These are phyloP conservation scores for Vigna radiata DNA, from an alignment of 306 rosid genomes.

Conservation along the genomic window DNA sequence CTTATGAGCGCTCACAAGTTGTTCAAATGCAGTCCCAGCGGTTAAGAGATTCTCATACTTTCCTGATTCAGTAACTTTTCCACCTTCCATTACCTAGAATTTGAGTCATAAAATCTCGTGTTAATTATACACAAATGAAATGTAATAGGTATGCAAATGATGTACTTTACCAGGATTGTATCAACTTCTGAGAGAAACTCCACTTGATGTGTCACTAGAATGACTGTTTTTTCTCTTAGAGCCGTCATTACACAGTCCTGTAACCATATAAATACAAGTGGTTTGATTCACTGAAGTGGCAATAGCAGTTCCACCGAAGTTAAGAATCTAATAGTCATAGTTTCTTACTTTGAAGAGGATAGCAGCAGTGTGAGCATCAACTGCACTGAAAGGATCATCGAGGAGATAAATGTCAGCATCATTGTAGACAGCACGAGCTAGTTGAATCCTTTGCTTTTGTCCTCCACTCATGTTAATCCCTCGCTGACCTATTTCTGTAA, in stretches of 20 bases:
- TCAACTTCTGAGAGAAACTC: conserved; percentile 77
- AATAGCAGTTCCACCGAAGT: not conserved
- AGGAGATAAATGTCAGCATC: conserved; percentile 82
- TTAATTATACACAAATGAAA: not conserved
- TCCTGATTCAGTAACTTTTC: conserved; percentile 70
- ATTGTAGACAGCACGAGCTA: conserved; percentile 80
- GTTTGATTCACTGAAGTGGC: conserved; percentile 15
- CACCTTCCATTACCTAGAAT: conserved; percentile 74
- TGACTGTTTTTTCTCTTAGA: conserved; percentile 67
- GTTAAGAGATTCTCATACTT: conserved; percentile 67
- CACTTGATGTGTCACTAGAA: conserved; percentile 88
- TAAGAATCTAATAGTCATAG: not conserved
- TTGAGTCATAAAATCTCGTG: conserved; percentile 1
- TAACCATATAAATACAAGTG: conserved; percentile 27
- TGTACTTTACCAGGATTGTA: conserved; percentile 61
- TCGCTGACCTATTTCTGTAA: conserved; percentile 89
- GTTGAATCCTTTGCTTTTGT: conserved; percentile 88
- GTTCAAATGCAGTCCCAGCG: conserved; percentile 74
- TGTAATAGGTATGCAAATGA: not conserved
- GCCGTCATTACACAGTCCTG: conserved; percentile 82
- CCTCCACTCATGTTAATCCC: conserved; percentile 95
- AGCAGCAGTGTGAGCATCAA: conserved; percentile 82
- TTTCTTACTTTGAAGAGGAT: conserved; percentile 64
- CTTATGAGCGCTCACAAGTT: conserved; percentile 81
- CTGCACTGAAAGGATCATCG: conserved; percentile 90